These are phyloP conservation scores for Apiospora phragmitis DNA, from an alignment of 2,329 filamentous ascomycete genomes.

Conservation along the genomic window DNA sequence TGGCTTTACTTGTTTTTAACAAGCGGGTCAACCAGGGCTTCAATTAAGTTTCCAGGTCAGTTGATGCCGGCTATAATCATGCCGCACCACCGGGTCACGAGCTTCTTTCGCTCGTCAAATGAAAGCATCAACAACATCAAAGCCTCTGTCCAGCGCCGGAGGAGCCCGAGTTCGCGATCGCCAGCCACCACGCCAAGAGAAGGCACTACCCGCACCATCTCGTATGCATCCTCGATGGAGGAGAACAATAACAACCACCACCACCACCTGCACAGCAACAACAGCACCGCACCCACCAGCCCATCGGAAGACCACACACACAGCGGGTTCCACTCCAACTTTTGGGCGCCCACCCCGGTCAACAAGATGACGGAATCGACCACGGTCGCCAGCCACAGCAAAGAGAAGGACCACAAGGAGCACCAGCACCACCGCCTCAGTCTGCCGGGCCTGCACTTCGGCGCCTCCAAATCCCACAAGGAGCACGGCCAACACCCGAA, in stretches of 20 bases:
- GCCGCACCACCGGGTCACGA: slow-evolving; percentile 60
- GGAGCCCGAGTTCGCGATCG: slow-evolving; percentile 29
- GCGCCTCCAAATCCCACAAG: slow-evolving; percentile 33
- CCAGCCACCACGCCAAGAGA: slow-evolving; percentile 26
- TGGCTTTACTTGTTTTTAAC: background rate
- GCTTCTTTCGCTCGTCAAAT: slow-evolving; percentile 58
- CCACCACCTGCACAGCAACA: background rate
- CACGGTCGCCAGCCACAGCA: slow-evolving; percentile 18
- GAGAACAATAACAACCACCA: slow-evolving; percentile 21
- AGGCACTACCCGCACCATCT: slow-evolving; percentile 34
- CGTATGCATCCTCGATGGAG: slow-evolving; percentile 38
- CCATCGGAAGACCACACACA: slow-evolving; percentile 27
- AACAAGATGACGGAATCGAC: slow-evolving; percentile 38
- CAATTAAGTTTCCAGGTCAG: background rate
- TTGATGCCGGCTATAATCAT: slow-evolving; percentile 37
- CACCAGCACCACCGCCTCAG: slow-evolving; percentile 29
- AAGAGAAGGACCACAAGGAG: slow-evolving; percentile 39
- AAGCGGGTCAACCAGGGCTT: background rate
- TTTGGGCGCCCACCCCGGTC: slow-evolving; percentile 19
- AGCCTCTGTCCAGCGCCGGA: slow-evolving; percentile 33
- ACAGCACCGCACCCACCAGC: background rate
- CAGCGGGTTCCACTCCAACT: slow-evolving; percentile 20
- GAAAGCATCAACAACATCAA: slow-evolving; percentile 55
- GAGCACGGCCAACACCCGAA: slow-evolving; percentile 43
- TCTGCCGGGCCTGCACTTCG: slow-evolving; percentile 44